Percentiles rank a stretch among this genome's conserved stretches.
These are phyloP conservation scores for Pinus albicaulis DNA, from an alignment of 75 land plant species.

Conservation along the genomic window DNA sequence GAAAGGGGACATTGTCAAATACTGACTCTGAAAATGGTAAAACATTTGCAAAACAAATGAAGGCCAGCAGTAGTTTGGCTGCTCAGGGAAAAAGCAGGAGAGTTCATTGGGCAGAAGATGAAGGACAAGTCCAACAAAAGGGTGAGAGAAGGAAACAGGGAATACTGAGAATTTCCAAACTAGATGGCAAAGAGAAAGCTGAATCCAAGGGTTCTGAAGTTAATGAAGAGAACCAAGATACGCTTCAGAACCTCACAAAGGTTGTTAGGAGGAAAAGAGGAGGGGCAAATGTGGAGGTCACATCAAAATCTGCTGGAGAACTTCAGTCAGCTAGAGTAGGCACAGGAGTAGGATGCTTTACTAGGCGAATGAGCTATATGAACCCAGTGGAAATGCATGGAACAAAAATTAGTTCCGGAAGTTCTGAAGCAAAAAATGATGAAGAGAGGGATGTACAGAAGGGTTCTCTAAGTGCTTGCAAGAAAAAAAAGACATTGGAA, in stretches of 20 bases:
- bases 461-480: neutral
- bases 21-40: neutral
- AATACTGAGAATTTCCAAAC: slow-evolving; percentile 1
- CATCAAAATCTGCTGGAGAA: neutral
- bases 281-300: neutral
- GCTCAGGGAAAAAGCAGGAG: neutral
- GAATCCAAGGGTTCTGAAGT: slow-evolving; percentile 4
- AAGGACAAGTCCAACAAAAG: slow-evolving; percentile 4
- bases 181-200: neutral
- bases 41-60: slow-evolving; percentile 4
- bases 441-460: neutral
- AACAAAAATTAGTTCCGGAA: slow-evolving; percentile 1
- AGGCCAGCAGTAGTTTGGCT: neutral
- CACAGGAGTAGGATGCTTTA: neutral
- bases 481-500: neutral
- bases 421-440: slow-evolving; percentile 4
- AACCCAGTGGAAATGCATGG: neutral
- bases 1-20: slow-evolving; percentile 1
- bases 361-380: neutral
- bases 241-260: neutral
- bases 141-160: neutral
- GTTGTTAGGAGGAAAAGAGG: neutral
- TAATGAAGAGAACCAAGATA: neutral
- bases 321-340: neutral
- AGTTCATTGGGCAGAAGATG: slow-evolving; percentile 1